Percentiles rank a stretch among this genome's conserved stretches.
Evolutionary conservation across 495 filamentous ascomycete genomes (phyloP).

Genomic region (Hyaloscypha finlandica): DNA sequence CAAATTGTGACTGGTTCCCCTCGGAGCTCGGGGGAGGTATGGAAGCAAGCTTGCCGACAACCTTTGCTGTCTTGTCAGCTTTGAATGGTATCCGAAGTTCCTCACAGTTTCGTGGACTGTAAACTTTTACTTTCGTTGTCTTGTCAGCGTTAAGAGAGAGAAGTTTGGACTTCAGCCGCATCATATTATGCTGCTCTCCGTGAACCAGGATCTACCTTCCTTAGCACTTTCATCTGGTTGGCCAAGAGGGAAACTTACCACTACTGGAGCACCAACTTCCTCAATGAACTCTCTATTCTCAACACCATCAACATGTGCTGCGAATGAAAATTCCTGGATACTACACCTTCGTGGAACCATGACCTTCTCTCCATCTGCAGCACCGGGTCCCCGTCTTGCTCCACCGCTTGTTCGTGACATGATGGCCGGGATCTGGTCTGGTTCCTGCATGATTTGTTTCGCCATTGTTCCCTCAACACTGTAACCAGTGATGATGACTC

Average conservation of each 20-base stretch:
- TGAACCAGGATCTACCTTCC: constrained; percentile 80
- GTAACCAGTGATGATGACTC: constrained; percentile 96
- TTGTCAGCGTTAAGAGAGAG: constrained; percentile 87
- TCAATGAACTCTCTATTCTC: constrained; percentile 96
- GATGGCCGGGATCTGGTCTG: constrained; percentile 87
- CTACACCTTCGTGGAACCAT: constrained; percentile 93
- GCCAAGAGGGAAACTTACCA: constrained; percentile 60
- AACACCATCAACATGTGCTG: constrained; percentile 93
- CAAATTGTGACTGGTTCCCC: constrained; percentile 49
- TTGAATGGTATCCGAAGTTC: constrained; percentile 94
- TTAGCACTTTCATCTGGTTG: not conserved
- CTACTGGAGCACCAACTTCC: constrained; percentile 84
- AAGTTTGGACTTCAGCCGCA: constrained; percentile 89
- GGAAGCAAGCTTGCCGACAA: constrained; percentile 89
- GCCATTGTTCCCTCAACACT: constrained; percentile 99
- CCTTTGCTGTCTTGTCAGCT: constrained; percentile 93
- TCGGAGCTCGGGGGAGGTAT: constrained; percentile 54
- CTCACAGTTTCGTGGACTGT: constrained; percentile 89
- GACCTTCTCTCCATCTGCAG: constrained; percentile 67
- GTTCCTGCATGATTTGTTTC: constrained; percentile 89
- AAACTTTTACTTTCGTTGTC: constrained; percentile 80
- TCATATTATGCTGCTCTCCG: constrained; percentile 97
- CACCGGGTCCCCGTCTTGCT: constrained; percentile 56
- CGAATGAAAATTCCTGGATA: constrained; percentile 90
- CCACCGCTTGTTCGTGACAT: constrained; percentile 70